Conservation (phyloP, 2,329 filamentous ascomycete genomes). For the Orbilia javanica region DNA sequence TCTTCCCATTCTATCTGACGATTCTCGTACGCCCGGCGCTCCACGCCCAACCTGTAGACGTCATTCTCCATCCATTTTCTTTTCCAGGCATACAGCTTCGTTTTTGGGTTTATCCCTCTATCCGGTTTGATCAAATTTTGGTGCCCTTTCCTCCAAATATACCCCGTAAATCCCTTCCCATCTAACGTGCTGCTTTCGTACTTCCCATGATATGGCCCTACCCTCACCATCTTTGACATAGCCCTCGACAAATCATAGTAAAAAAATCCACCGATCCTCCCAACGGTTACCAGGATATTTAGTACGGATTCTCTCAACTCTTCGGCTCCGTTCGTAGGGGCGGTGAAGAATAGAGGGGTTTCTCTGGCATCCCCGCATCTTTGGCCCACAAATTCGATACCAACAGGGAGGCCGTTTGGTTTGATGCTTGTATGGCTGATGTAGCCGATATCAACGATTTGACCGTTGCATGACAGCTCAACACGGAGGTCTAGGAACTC, state of each 20-base stretch:
- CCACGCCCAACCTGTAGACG: conserved; percentile 21
- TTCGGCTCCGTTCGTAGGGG: not conserved
- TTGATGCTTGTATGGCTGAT: conserved; percentile 33
- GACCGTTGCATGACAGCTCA: conserved; percentile 31
- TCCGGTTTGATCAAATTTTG: conserved; percentile 42
- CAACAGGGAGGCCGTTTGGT: conserved; percentile 35
- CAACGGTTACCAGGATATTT: conserved; percentile 44
- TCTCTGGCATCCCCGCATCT: conserved; percentile 48
- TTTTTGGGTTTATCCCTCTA: conserved; percentile 32
- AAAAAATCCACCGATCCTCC: conserved; percentile 30
- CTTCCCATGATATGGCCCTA: conserved; percentile 26
- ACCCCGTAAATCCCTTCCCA: conserved; percentile 23
- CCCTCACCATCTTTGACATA: conserved; percentile 47
- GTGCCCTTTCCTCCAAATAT: conserved; percentile 51
- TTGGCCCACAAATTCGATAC: conserved; percentile 43
- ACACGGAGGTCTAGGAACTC: conserved; percentile 51
- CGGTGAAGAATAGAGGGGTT: conserved; percentile 41
- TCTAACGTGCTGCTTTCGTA: conserved; percentile 44
- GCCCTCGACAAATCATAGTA: conserved; percentile 26
- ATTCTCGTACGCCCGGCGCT: conserved; percentile 18
- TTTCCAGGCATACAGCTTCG: conserved; percentile 37
- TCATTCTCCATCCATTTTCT: conserved; percentile 37
- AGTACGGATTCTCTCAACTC: conserved; percentile 24
- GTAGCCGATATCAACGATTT: conserved; percentile 40
- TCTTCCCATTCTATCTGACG: conserved; percentile 37